phyloP scores from a whole-genome alignment of 805 yeast species.

The Candida quercuum region DNA sequence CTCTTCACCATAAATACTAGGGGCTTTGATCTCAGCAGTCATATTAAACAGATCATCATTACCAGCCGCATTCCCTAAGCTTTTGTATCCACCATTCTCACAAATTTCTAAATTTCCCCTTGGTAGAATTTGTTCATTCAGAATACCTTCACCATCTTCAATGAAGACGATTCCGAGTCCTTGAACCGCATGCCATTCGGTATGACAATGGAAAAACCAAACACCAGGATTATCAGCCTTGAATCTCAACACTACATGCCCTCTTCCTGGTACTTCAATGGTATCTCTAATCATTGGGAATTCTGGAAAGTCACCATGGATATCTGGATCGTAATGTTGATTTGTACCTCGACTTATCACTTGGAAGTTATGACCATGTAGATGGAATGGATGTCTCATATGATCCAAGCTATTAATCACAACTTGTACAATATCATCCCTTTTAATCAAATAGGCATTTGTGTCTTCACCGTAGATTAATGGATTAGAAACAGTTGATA shows the following conservation, averaged over 20 bases:
- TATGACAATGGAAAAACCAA: constrained; percentile 81
- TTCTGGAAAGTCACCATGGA: constrained; percentile 1
- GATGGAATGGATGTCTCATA: constrained; percentile 74
- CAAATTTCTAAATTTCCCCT: constrained; percentile 46
- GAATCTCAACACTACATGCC: constrained; percentile 53
- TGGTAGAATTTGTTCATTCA: constrained; percentile 34
- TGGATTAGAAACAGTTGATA: constrained; percentile 39
- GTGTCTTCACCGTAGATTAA: constrained; percentile 68
- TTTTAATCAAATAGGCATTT: constrained; percentile 53
- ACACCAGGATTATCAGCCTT: constrained; percentile 74
- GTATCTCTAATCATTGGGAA: constrained; percentile 44
- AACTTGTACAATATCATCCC: constrained; percentile 64
- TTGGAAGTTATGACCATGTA: constrained; percentile 73
- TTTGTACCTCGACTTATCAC: constrained; percentile 44
- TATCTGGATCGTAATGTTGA: constrained; percentile 23
- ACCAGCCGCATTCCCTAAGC: constrained; percentile 68
- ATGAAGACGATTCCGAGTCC: constrained; percentile 69
- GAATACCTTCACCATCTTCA: constrained; percentile 60
- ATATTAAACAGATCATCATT: constrained; percentile 49
- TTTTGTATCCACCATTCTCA: constrained; percentile 36
- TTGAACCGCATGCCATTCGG: constrained; percentile 79
- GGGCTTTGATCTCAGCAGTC: constrained; percentile 32
- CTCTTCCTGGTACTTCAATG: constrained; percentile 50
- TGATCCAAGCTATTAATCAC: constrained; percentile 75
- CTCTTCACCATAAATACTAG: neutral